phyloP scores from a whole-genome alignment of 202 grass and related monocot species.

The Dendrocalamus latiflorus region DNA sequence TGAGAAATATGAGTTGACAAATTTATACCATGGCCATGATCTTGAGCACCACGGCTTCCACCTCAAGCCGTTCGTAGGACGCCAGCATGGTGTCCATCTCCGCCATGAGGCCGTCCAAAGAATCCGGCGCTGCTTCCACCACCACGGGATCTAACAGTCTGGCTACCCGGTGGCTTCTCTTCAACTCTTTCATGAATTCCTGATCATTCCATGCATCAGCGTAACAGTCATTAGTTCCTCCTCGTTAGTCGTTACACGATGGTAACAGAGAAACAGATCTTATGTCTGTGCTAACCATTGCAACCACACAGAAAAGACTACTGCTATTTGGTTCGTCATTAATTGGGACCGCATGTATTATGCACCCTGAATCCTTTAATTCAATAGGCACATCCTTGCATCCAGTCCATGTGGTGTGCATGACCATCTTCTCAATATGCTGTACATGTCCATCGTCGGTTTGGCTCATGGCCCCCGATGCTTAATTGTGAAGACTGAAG shows the following conservation, averaged over 20 bases:
- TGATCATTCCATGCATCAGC: not conserved
- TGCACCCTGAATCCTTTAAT: too few species aligned
- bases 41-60: conserved; percentile 61
- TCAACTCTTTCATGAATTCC: conserved; percentile 78
- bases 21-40: conserved; percentile 76
- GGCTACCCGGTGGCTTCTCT: conserved; percentile 34
- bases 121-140: conserved; percentile 72
- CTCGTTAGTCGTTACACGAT: not conserved
- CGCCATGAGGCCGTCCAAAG: conserved; percentile 55
- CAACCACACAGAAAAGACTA: not conserved
- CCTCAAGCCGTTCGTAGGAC: conserved; percentile 51
- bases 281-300: not conserved
- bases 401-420: too few species aligned
- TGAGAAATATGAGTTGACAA: not conserved
- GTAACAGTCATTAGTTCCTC: not conserved
- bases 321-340: too few species aligned
- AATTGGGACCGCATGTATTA: too few species aligned
- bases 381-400: too few species aligned
- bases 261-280: not conserved
- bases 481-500: not conserved
- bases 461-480: not conserved
- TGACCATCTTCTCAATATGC: too few species aligned
- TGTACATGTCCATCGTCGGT: not conserved
- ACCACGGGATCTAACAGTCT: conserved; percentile 51
- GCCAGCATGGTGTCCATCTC: conserved; percentile 58